Evolutionary conservation across 805 yeast genomes (phyloP).

Genomic region (Huiozyma naganishii): DNA sequence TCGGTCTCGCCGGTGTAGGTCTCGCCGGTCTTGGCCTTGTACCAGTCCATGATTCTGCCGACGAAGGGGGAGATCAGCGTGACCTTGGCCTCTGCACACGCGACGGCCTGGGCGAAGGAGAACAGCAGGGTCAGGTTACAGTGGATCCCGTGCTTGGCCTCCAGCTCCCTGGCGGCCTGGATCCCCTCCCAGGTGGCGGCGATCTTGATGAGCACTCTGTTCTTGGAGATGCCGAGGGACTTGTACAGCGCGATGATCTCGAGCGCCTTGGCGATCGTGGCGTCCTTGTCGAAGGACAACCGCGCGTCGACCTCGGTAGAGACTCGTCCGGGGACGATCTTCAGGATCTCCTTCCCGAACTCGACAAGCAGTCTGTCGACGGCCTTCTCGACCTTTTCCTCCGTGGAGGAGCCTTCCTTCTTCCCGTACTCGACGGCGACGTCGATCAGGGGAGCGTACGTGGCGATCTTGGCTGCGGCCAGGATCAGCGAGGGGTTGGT

Average conservation of each 20-base stretch:
- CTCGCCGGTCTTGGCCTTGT: slow-evolving; percentile 85
- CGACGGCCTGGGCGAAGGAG: slow-evolving; percentile 94
- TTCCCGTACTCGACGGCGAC: slow-evolving; percentile 78
- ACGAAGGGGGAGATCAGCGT: slow-evolving; percentile 96
- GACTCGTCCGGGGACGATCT: slow-evolving; percentile 96
- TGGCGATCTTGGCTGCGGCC: slow-evolving; percentile 85
- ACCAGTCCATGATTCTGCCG: slow-evolving; percentile 98
- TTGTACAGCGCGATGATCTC: slow-evolving; percentile 80
- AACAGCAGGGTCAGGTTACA: slow-evolving; percentile 88
- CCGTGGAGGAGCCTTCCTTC: slow-evolving; percentile 37
- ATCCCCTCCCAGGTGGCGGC: slow-evolving; percentile 99
- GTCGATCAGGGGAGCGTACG: slow-evolving; percentile 80
- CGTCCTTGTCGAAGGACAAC: slow-evolving; percentile 88
- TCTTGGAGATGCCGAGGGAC: slow-evolving; percentile 73
- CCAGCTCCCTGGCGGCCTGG: slow-evolving; percentile 93
- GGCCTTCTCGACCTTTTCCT: slow-evolving; percentile 63
- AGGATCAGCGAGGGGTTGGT: slow-evolving; percentile 95
- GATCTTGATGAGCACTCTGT: slow-evolving; percentile 83
- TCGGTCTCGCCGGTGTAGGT: slow-evolving; percentile 63
- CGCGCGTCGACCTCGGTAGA: slow-evolving; percentile 98
- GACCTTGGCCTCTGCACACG: slow-evolving; percentile 93
- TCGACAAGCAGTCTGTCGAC: slow-evolving; percentile 86
- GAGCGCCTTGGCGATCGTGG: slow-evolving; percentile 83
- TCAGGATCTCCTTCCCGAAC: slow-evolving; percentile 85
- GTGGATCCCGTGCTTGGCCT: slow-evolving; percentile 80